A percentile compares a stretch with the other conserved stretches of the same genome.
phyloP scores from a whole-genome alignment of 371 early-diverging fungal species.

The Sporodiniella umbellata region DNA sequence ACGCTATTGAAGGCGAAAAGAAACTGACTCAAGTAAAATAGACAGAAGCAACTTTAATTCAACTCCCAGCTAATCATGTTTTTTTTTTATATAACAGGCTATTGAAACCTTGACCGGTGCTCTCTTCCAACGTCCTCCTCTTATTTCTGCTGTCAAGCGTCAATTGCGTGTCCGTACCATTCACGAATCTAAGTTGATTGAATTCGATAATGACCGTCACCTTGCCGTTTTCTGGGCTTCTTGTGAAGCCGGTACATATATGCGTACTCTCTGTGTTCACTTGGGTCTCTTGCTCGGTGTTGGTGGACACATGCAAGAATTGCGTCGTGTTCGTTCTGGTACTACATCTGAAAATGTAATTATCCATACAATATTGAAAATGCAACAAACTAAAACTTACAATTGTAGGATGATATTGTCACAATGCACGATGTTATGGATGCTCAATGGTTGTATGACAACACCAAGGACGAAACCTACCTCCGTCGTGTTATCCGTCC shows the following conservation, averaged over 20 bases:
- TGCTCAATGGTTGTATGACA: slow-evolving; percentile 97
- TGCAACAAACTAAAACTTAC: too few species aligned
- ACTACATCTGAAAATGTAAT: slow-evolving; percentile 83
- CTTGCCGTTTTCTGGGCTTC: slow-evolving; percentile 97
- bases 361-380: too few species aligned
- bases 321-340: slow-evolving; percentile 98
- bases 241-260: slow-evolving; percentile 99
- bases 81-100: slow-evolving; percentile 48
- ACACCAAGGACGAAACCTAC: slow-evolving; percentile 86
- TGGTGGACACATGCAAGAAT: slow-evolving; percentile 99
- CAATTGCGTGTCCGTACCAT: slow-evolving; percentile 99
- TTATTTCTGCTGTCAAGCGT: slow-evolving; percentile 99
- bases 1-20: slow-evolving; percentile 86
- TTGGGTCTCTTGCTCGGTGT: slow-evolving; percentile 96
- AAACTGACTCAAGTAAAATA: slow-evolving; percentile 66
- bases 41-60: too few species aligned
- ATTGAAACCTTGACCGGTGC: slow-evolving; percentile 97
- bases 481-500: slow-evolving; percentile 97
- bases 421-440: slow-evolving; percentile 99
- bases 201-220: slow-evolving; percentile 95
- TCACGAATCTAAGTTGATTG: slow-evolving; percentile 93
- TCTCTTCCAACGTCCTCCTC: slow-evolving; percentile 99
- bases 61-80: too few species aligned
- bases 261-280: slow-evolving; percentile 99
- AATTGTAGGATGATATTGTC: slow-evolving; percentile 89